A percentile compares a stretch with the other conserved stretches of the same genome.
Conservation (phyloP, 768 basidiomycete species). For the Serendipita sp. region DNA sequence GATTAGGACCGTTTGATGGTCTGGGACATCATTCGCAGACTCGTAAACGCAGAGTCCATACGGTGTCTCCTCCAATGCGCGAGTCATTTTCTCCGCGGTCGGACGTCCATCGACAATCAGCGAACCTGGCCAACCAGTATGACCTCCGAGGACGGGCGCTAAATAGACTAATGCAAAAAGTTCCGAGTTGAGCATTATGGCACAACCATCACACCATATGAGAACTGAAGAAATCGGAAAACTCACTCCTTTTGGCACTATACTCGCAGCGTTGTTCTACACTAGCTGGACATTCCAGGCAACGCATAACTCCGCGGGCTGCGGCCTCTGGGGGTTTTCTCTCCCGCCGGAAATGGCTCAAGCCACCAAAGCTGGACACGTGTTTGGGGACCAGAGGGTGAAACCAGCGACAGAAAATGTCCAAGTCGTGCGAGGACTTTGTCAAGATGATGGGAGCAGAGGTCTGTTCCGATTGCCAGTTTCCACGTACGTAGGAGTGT, state of each 20-base stretch:
- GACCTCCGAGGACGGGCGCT: conserved; percentile 45
- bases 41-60: conserved; percentile 82
- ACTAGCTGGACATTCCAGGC: conserved; percentile 50
- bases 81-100: conserved; percentile 72
- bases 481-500: conserved; percentile 75
- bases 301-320: conserved; percentile 41
- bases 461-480: conserved; percentile 53
- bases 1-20: conserved; percentile 40
- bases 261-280: conserved; percentile 61
- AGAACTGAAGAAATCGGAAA: too few species aligned
- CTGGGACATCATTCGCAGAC: conserved; percentile 70
- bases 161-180: conserved; percentile 55
- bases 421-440: conserved; percentile 85
- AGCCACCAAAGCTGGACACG: conserved; percentile 75
- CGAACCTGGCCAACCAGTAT: conserved; percentile 46
- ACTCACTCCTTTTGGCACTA: conserved; percentile 69
- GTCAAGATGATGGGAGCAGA: conserved; percentile 78
- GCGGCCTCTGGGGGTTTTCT: conserved; percentile 53
- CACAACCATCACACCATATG: background rate
- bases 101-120: conserved; percentile 66
- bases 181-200: too few species aligned
- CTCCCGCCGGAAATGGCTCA: conserved; percentile 64
- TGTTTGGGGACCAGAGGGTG: conserved; percentile 45
- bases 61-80: conserved; percentile 50
- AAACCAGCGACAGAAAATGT: conserved; percentile 67